Evolutionary conservation across 805 yeast genomes (phyloP).

Genomic region (Saccharomycopsis sp.): DNA sequence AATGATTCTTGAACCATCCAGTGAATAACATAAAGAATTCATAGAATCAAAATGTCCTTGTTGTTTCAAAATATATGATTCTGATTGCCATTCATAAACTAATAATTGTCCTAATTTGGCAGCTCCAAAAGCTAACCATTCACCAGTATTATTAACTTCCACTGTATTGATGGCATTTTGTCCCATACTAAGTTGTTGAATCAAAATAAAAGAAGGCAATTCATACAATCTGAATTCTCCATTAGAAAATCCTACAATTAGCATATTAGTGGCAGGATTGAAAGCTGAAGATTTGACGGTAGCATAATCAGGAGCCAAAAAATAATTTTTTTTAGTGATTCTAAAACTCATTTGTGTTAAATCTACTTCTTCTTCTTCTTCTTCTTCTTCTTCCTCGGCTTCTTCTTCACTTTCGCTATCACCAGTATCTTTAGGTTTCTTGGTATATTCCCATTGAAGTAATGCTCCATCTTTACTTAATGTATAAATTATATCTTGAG

Average conservation of each 20-base stretch:
- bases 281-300: conserved; percentile 75
- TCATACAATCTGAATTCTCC: conserved; percentile 93
- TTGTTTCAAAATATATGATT: conserved; percentile 87
- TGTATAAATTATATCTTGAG: conserved; percentile 85
- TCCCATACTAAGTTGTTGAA: conserved; percentile 88
- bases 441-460: conserved; percentile 81
- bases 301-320: conserved; percentile 51
- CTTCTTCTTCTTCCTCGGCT: conserved; percentile 25
- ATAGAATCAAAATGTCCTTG: conserved; percentile 95
- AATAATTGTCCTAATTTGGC: conserved; percentile 81
- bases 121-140: conserved; percentile 96
- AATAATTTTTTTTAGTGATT: conserved; percentile 67
- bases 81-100: conserved; percentile 99
- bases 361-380: conserved; percentile 26
- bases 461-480: conserved; percentile 92
- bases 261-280: conserved; percentile 57
- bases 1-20: conserved; percentile 86
- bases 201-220: conserved; percentile 62
- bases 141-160: conserved; percentile 72
- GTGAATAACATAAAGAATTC: conserved; percentile 77
- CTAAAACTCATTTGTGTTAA: conserved; percentile 58
- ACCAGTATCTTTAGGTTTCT: conserved; percentile 38
- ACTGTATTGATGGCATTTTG: conserved; percentile 82
- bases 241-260: conserved; percentile 81
- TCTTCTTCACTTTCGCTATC: conserved; percentile 34